These are phyloP conservation scores for Chalciporus sp. DNA, from an alignment of 1,284 basidiomycete genomes.

Conservation along the genomic window DNA sequence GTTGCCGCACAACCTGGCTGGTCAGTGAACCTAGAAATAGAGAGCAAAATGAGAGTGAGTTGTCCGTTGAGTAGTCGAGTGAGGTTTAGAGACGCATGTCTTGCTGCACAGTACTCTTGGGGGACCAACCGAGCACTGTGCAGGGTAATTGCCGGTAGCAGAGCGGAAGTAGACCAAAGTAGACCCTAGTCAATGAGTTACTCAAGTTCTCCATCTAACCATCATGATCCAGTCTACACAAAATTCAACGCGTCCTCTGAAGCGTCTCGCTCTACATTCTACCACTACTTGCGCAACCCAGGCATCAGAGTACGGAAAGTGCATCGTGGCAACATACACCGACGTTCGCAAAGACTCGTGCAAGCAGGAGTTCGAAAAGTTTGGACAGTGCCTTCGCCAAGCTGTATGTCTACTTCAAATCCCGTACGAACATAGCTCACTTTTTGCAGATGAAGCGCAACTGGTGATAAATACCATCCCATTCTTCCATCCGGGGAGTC, in stretches of 20 bases:
- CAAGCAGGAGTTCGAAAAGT: slow-evolving; percentile 74
- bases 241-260: slow-evolving; percentile 47
- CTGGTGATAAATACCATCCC: slow-evolving; percentile 42
- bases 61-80: background rate
- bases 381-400: slow-evolving; percentile 71
- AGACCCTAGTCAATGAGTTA: no score
- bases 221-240: slow-evolving; percentile 25
- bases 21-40: slow-evolving; percentile 15
- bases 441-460: slow-evolving; percentile 63
- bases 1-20: slow-evolving; percentile 13
- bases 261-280: slow-evolving; percentile 64
- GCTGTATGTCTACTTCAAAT: slow-evolving; percentile 49
- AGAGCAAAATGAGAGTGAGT: background rate
- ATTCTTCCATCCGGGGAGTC: background rate
- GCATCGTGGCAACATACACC: slow-evolving; percentile 73
- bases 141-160: no score
- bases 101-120: background rate
- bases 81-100: slow-evolving; percentile 10
- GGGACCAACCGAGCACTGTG: no score
- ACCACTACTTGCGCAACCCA: slow-evolving; percentile 70
- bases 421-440: slow-evolving; percentile 1
- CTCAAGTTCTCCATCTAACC: background rate
- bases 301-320: slow-evolving; percentile 77
- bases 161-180: background rate
- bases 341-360: slow-evolving; percentile 80